These are phyloP conservation scores for Lathyrus tuberosus DNA, from an alignment of 306 rosid genomes.

Conservation along the genomic window DNA sequence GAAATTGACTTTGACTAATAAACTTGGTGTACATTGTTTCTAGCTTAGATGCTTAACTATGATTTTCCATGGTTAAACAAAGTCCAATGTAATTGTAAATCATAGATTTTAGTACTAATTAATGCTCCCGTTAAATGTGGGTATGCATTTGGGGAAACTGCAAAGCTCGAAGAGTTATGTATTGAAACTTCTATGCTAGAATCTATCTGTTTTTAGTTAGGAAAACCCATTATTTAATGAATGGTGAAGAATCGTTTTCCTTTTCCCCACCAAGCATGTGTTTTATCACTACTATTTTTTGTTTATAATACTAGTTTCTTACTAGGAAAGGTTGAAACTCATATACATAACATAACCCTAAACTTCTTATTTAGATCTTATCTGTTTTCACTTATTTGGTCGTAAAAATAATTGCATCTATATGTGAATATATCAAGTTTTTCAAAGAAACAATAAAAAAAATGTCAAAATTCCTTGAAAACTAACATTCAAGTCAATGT, in stretches of 20 bases:
- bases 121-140: conserved; percentile 40
- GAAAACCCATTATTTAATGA: neutral
- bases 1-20: conserved; percentile 31
- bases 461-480: conserved; percentile 3
- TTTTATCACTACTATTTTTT: neutral
- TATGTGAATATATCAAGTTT: too few relatives aligned
- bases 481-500: conserved; percentile 39
- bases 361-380: too few relatives aligned
- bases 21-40: neutral
- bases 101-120: conserved; percentile 37
- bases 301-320: too few relatives aligned
- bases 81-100: conserved; percentile 14
- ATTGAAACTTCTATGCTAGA: conserved; percentile 36
- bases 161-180: conserved; percentile 33
- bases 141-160: conserved; percentile 53
- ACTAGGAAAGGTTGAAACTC: too few relatives aligned
- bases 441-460: too few relatives aligned
- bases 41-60: too few relatives aligned
- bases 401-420: too few relatives aligned
- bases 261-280: conserved; percentile 32
- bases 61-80: conserved; percentile 23
- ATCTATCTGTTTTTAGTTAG: conserved; percentile 9
- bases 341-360: too few relatives aligned
- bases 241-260: conserved; percentile 1
- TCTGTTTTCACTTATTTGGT: too few relatives aligned